Evolutionary conservation across 345 rosid species (phyloP).

Genomic region (Leavenworthia alabamica): DNA sequence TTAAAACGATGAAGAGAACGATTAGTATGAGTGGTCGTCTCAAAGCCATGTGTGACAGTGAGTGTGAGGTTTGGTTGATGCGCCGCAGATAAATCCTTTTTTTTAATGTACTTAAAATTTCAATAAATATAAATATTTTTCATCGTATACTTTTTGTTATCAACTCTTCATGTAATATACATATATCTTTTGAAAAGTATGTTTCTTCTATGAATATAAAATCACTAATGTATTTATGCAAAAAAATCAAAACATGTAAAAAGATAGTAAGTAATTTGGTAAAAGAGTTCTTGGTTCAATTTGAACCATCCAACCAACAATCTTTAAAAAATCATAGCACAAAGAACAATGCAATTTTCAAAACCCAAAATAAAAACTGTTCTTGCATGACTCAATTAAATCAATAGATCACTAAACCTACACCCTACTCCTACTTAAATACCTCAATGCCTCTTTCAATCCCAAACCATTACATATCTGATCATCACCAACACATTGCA

Average conservation of each 20-base stretch:
- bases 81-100: neutral
- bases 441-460: conserved; percentile 3
- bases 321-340: conserved; percentile 8
- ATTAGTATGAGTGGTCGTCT: neutral
- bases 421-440: conserved; percentile 29
- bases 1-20: neutral
- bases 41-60: conserved; percentile 9
- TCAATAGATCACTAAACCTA: conserved; percentile 13
- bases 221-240: neutral
- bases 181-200: too few relatives aligned
- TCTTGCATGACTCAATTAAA: conserved; percentile 32
- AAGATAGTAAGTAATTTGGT: neutral
- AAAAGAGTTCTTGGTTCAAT: conserved; percentile 7
- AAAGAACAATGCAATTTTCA: conserved; percentile 14
- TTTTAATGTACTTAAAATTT: neutral
- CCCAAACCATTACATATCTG: conserved; percentile 20
- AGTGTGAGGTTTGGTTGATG: neutral
- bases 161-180: too few relatives aligned
- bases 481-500: conserved; percentile 21
- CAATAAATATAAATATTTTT: too few relatives aligned
- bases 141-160: too few relatives aligned
- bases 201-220: neutral
- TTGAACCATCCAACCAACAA: conserved; percentile 32
- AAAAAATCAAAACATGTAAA: neutral
- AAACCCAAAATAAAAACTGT: neutral